Percentiles rank a stretch among this genome's conserved stretches.
Conservation (phyloP, 139 green algal species). For the Tetratostichococcus sp. region DNA sequence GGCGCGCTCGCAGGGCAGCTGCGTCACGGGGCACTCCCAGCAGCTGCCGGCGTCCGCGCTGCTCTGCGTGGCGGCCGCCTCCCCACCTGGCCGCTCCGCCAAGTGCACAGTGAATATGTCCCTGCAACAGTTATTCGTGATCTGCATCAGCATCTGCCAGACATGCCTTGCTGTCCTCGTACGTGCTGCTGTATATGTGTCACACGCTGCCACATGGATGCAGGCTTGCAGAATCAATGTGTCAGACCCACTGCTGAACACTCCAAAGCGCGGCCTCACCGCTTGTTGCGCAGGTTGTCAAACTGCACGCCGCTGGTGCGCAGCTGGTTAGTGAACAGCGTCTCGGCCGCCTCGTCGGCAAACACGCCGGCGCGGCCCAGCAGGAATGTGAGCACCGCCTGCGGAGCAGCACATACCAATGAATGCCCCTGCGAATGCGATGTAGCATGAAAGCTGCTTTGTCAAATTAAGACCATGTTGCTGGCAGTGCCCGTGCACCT, state of each 20-base stretch:
- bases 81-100: background rate
- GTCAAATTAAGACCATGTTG: no score
- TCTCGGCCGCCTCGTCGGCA: slow-evolving; percentile 14
- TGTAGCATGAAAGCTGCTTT: no score
- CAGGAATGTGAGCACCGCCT: slow-evolving; percentile 18
- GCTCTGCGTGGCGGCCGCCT: background rate
- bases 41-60: slow-evolving; percentile 3
- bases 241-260: no score
- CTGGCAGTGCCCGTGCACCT: no score
- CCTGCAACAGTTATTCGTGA: background rate
- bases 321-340: background rate
- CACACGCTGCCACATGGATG: no score
- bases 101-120: slow-evolving; percentile 9
- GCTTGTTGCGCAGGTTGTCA: background rate
- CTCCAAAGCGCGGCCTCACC: background rate
- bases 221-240: no score
- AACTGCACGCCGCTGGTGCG: background rate
- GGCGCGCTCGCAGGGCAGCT: slow-evolving; percentile 18
- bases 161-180: background rate
- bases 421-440: no score
- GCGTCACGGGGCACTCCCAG: slow-evolving; percentile 29
- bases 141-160: background rate
- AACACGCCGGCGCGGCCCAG: slow-evolving; percentile 5
- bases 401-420: background rate
- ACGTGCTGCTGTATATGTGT: background rate